Evolutionary conservation across 805 yeast species (phyloP), one percentile per base, ranked within the genome.

Genomic region (Ogataea nitratoaversa): DNA sequence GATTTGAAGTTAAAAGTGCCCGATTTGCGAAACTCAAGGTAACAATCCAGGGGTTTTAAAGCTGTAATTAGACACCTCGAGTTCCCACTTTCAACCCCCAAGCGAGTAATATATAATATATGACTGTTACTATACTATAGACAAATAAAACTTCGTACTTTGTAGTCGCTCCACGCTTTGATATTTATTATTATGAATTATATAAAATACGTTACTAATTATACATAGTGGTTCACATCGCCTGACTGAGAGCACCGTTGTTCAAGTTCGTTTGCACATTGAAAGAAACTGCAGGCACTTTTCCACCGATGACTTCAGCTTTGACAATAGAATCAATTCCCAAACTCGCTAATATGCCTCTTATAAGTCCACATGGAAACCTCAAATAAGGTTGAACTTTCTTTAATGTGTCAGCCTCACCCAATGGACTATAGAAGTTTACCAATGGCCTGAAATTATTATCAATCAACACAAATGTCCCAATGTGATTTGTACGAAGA

Each of bases 401-500:
- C 30, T 57, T 48, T 11, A 70, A 41, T 0, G 80, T 70, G 42
- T 72, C 79, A 12, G 66, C 52, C 16, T 55, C 54, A 3, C 77
- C 78, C 13, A 48, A 43, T 13, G 71, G 57, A 32, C 74, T 70
- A 48, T 68, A 62, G 71, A 83, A 72, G 35, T 73, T 66, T 27
- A 64, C 52, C 31, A 85, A 72, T 37, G 75, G 67, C 40, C 71
- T 71, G 65, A 82, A 83, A 39, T 65, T 65, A 57, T 74, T 77
- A 57, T 87, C 96, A 8, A 86, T 77, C 32, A 87, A 68, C 19
- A 88, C 91, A 60, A 79, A 86, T 0, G 90, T 84, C 6, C 93
- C 83, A 29, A 95, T 66, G 59, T 93, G 97, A 57, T 93, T 93
- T 1, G 99, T 93, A 46, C 95, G 76, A 43, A 93, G 70, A 50